Evolutionary conservation across 768 basidiomycete species (phyloP).

Genomic region (Podaxis sp.): DNA sequence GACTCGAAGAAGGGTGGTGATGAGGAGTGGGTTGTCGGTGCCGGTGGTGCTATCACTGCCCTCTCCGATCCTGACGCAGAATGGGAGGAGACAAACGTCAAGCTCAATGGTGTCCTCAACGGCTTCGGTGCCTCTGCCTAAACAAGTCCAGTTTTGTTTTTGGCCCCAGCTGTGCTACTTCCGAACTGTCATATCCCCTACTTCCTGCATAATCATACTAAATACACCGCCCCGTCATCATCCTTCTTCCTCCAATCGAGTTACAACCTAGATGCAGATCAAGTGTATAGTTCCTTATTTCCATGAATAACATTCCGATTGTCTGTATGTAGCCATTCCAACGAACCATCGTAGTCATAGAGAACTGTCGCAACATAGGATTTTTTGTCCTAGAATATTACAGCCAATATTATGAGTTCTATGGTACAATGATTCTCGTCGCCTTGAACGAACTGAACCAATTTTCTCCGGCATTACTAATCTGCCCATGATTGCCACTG

Average conservation of each 20-base stretch:
- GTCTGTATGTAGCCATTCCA: too few relatives aligned
- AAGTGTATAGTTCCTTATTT: too few relatives aligned
- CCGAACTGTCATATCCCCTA: background rate
- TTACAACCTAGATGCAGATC: too few relatives aligned
- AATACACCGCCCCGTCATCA: too few relatives aligned
- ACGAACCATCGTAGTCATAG: too few relatives aligned
- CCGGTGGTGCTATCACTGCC: conserved; percentile 94
- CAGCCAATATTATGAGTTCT: background rate
- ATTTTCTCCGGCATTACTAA: too few relatives aligned
- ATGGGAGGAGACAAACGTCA: conserved; percentile 94
- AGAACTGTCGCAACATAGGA: background rate
- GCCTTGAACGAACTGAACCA: too few relatives aligned
- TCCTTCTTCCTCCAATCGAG: too few relatives aligned
- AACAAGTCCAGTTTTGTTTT: background rate
- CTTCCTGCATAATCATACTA: background rate
- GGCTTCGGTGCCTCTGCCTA: conserved; percentile 47
- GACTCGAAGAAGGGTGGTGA: conserved; percentile 26
- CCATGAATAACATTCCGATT: too few relatives aligned
- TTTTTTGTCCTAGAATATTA: background rate
- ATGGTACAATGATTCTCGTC: background rate
- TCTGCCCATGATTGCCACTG: too few relatives aligned
- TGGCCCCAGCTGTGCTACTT: background rate
- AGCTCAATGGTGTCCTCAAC: conserved; percentile 74
- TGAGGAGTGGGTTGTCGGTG: conserved; percentile 79
- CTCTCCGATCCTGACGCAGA: conserved; percentile 82